Percentiles rank a stretch among this genome's conserved stretches.
Evolutionary conservation across 2,329 filamentous ascomycete genomes (phyloP).

Genomic region (Neocucurbitaria cava): DNA sequence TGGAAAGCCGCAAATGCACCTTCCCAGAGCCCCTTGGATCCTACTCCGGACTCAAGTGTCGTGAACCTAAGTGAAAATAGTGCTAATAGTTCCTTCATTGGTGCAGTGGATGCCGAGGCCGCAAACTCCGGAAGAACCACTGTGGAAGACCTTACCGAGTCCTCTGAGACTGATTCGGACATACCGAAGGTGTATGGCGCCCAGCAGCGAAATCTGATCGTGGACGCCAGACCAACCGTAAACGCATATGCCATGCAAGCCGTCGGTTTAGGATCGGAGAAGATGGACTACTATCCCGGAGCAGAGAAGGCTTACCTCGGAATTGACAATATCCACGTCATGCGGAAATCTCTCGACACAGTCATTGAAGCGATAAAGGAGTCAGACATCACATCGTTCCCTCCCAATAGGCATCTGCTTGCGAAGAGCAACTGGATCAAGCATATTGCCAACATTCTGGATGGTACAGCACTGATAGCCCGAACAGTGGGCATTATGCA

Average conservation of each 20-base stretch:
- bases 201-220: slow-evolving; percentile 91
- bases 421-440: slow-evolving; percentile 88
- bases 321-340: slow-evolving; percentile 98
- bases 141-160: slow-evolving; percentile 38
- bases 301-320: slow-evolving; percentile 90
- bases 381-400: slow-evolving; percentile 82
- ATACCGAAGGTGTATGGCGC: slow-evolving; percentile 75
- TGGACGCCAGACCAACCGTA: slow-evolving; percentile 91
- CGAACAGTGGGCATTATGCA: slow-evolving; percentile 89
- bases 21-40: slow-evolving; percentile 32
- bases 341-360: slow-evolving; percentile 87
- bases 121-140: slow-evolving; percentile 21
- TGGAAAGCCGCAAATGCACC: slow-evolving; percentile 38
- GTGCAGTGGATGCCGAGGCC: slow-evolving; percentile 34
- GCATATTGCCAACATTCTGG: slow-evolving; percentile 83
- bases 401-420: slow-evolving; percentile 81
- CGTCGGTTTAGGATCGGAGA: slow-evolving; percentile 90
- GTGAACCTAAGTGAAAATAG: slow-evolving; percentile 41
- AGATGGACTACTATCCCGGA: slow-evolving; percentile 96
- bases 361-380: slow-evolving; percentile 92
- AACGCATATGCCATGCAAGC: slow-evolving; percentile 96
- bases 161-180: slow-evolving; percentile 46
- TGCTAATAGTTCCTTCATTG: slow-evolving; percentile 45
- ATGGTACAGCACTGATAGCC: slow-evolving; percentile 84
- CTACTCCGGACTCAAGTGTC: slow-evolving; percentile 43